Base-by-base conservation (phyloP, 768 basidiomycete genomes). In the Exidia glandulosa region DNA sequence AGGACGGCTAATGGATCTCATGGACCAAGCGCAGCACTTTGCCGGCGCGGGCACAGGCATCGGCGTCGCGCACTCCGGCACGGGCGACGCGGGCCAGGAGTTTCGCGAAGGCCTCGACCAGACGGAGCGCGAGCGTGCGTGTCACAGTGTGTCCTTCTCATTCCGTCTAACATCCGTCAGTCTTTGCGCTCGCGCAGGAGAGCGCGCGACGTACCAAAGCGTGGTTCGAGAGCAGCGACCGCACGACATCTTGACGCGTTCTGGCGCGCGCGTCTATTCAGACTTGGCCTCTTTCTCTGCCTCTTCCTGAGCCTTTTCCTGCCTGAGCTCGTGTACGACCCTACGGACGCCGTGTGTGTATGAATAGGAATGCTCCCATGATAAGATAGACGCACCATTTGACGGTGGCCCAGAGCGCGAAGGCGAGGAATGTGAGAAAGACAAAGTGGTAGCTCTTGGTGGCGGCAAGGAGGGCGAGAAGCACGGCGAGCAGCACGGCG, bases 61-160 rank as follows among this genome's bases (percentile, higher is more conserved):
- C 77, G 78, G 12, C 79, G 80, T 2, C 74, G 80, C 34, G 13
- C 58, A 45, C 23, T n/a, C 58, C 3, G 70, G 77, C 12, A 74
- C 76, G 6, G 81, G 79, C 14, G 85, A 87, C 63, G 68, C 74
- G 1, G 83, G 89, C 5, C 86, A 88, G 63, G 74, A 81, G 13
- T 97, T 97, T 67, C 77, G 91, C 64, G 94, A 95, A 70, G 94
- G 94, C 1, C 80, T 97, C 61, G 94, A 97, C 59, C 84, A 81
- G n/a, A 90, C 90, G 14, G 94, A 97, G 70, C 81, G 94, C 63
- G 92, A 95, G 76, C 65, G 94, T 95, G 69, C 78, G 85, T 77
- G 31, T 32, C 30, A 60, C 64, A 64, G n/a, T 30, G 48, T 14
- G 13, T 34, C 25, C 16, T 48, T 57, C 52, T 47, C 63, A 64